These are phyloP conservation scores for Hevea brasiliensis DNA, from an alignment of 345 rosid species.

Conservation along the genomic window DNA sequence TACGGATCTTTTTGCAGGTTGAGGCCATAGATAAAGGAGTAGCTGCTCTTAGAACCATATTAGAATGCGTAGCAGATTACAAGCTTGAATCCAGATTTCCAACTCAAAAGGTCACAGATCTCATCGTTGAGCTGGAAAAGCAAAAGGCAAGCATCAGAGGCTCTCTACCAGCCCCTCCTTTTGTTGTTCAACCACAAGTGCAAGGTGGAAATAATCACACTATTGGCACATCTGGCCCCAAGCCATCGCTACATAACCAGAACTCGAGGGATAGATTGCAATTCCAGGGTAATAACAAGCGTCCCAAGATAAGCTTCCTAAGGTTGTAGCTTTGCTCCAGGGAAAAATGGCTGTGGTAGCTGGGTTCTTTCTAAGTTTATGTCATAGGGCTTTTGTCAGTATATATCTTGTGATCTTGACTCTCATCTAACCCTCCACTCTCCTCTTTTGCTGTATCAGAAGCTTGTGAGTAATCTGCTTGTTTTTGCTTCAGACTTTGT, in stretches of 20 bases:
- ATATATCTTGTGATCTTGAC: no score
- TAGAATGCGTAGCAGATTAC: neutral
- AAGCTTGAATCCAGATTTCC: conserved; percentile 18
- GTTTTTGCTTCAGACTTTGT: no score
- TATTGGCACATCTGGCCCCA: neutral
- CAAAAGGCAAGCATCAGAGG: neutral
- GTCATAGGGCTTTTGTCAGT: no score
- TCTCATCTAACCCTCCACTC: no score
- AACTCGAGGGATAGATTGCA: neutral
- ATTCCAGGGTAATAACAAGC: conserved; percentile 16
- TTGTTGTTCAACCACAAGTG: neutral
- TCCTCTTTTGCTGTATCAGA: no score
- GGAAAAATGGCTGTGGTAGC: neutral
- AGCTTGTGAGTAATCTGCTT: no score
- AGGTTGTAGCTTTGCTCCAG: no score
- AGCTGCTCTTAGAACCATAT: no score
- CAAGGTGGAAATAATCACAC: neutral
- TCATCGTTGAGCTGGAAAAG: no score
- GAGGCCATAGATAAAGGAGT: conserved; percentile 6
- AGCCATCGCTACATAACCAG: neutral
- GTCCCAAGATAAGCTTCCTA: conserved; percentile 3
- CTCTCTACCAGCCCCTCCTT: neutral
- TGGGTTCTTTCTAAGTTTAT: no score
- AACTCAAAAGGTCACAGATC: no score
- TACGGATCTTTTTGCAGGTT: conserved; percentile 19